Evolutionary conservation across 2,329 filamentous ascomycete species (phyloP).

Genomic region (Trichoderma sp.): DNA sequence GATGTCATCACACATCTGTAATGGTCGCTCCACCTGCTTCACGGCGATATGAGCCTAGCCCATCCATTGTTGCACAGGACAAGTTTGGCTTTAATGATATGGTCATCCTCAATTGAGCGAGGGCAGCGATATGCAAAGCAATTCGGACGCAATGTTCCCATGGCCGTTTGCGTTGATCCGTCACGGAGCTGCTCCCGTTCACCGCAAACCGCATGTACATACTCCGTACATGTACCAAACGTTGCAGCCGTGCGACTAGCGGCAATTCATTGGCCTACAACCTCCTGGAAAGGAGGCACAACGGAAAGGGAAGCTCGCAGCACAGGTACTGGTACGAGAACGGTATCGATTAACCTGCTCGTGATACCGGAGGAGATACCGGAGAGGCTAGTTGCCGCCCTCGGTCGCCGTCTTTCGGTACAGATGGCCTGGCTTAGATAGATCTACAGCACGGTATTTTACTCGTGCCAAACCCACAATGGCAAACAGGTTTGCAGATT

Average conservation of each 20-base stretch:
- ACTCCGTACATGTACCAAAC: background rate
- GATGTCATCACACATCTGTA: background rate
- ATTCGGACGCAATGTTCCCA: background rate
- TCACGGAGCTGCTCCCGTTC: background rate
- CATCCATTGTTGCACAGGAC: background rate
- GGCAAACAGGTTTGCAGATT: constrained; percentile 10
- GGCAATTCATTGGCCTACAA: background rate
- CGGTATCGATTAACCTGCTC: background rate
- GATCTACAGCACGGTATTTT: background rate
- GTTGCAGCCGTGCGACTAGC: constrained; percentile 1
- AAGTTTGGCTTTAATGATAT: background rate
- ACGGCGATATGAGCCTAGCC: background rate
- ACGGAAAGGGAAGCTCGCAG: background rate
- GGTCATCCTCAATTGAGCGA: background rate
- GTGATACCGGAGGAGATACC: background rate
- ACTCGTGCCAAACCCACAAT: background rate
- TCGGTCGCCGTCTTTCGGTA: background rate
- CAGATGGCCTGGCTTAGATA: background rate
- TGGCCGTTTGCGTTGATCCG: constrained; percentile 7
- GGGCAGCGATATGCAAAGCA: background rate
- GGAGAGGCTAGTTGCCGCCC: constrained; percentile 1
- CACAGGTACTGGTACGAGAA: background rate
- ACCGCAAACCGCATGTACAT: constrained; percentile 1
- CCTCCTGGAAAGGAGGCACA: background rate
- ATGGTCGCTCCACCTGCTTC: constrained; percentile 10